Conservation (phyloP, 129 eudicot species). For the Pulicaria dysenterica region DNA sequence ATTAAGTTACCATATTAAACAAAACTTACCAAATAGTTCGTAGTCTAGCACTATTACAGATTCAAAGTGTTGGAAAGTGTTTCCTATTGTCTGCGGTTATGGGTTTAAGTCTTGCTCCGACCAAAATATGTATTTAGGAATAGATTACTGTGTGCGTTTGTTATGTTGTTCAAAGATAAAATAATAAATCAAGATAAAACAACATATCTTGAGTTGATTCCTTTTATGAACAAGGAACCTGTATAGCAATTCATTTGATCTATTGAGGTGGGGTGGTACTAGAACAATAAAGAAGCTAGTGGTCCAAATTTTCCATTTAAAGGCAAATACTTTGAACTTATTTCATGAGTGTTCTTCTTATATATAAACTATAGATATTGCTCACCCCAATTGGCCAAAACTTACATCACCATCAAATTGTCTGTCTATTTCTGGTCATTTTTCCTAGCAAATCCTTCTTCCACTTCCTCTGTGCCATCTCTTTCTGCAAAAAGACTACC, state of each 20-base stretch:
- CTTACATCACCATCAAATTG: constrained; percentile 21
- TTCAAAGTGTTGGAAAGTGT: too few relatives aligned
- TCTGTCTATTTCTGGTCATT: constrained; percentile 2
- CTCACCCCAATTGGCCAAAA: constrained; percentile 17
- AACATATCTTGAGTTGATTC: neutral
- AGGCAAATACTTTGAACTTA: constrained; percentile 3
- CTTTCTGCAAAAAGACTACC: constrained; percentile 22
- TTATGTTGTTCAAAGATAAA: too few relatives aligned
- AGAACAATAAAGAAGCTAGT: constrained; percentile 8
- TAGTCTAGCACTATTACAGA: too few relatives aligned
- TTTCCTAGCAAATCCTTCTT: constrained; percentile 10
- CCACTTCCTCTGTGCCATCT: neutral
- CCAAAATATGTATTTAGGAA: too few relatives aligned
- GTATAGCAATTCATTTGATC: constrained; percentile 1
- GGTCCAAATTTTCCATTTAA: constrained; percentile 32
- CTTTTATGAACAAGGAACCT: neutral
- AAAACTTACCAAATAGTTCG: too few relatives aligned
- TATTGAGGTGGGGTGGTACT: constrained; percentile 5
- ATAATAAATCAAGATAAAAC: too few relatives aligned
- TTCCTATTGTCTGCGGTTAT: too few relatives aligned
- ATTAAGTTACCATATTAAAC: too few relatives aligned
- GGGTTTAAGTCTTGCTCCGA: too few relatives aligned
- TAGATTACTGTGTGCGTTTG: too few relatives aligned
- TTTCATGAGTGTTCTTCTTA: neutral
- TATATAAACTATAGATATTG: neutral